Evolutionary conservation across 768 basidiomycete species (phyloP), one percentile per base, ranked within the genome.

Genomic region (Clavaria fumosa): DNA sequence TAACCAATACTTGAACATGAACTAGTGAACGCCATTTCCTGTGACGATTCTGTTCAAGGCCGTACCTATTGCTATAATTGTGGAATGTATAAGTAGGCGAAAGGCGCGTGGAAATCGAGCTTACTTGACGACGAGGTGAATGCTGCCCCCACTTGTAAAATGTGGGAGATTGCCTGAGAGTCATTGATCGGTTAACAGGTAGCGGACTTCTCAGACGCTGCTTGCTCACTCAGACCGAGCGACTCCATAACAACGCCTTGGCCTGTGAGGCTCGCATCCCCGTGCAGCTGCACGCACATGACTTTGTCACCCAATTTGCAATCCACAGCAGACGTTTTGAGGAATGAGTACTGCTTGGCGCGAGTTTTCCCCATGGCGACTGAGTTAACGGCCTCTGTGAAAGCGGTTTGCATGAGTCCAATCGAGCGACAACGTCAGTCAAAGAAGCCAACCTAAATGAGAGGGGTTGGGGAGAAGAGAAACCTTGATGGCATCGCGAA

Each of bases 1-100:
- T 91, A 93, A 17, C 89, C 89, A 41, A 93, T 85, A 47, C 82
- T 91, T 47, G n/a, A n/a, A n/a, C n/a, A n/a, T n/a, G n/a, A n/a
- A n/a, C n/a, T n/a, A n/a, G n/a, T n/a, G n/a, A n/a, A n/a, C n/a
- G n/a, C n/a, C n/a, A n/a, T n/a, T n/a, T n/a, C n/a, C n/a, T n/a
- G n/a, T n/a, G n/a, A n/a, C n/a, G n/a, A n/a, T n/a, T n/a, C n/a
- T n/a, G n/a, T n/a, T n/a, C n/a, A n/a, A n/a, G n/a, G n/a, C n/a
- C n/a, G n/a, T n/a, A n/a, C n/a, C n/a, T n/a, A n/a, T n/a, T n/a
- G n/a, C n/a, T n/a, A n/a, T n/a, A n/a, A n/a, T n/a, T n/a, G n/a
- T n/a, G n/a, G n/a, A n/a, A n/a, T n/a, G n/a, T n/a, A n/a, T 15
- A 31, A 4, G 26, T 10, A 24, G 31, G 7, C 17, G 7, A 28